These are phyloP conservation scores for Fusarium miscanthi DNA, from an alignment of 2,329 filamentous ascomycete genomes.

Conservation along the genomic window DNA sequence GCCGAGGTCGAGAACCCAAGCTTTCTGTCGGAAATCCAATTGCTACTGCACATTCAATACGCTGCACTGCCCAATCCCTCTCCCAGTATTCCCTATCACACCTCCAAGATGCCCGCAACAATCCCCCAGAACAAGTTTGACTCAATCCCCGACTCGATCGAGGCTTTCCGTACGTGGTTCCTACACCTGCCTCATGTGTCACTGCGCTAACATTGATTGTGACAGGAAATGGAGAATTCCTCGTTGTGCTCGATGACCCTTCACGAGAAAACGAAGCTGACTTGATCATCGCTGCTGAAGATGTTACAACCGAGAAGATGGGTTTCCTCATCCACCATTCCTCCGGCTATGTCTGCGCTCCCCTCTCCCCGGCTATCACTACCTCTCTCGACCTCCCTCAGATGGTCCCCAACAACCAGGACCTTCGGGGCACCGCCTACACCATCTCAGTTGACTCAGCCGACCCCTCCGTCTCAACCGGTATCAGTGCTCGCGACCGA, in stretches of 20 bases:
- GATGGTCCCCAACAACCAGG: conserved; percentile 82
- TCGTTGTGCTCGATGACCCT: conserved; percentile 93
- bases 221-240: conserved; percentile 84
- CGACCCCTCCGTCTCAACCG: conserved; percentile 80
- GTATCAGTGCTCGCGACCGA: conserved; percentile 90
- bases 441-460: conserved; percentile 87
- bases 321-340: conserved; percentile 95
- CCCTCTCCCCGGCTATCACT: conserved; percentile 77
- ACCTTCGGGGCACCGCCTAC: conserved; percentile 92
- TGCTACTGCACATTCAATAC: not conserved
- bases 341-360: conserved; percentile 91
- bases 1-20: conserved; percentile 34
- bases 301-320: conserved; percentile 89
- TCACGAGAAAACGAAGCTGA: conserved; percentile 98
- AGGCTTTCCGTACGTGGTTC: conserved; percentile 68
- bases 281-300: conserved; percentile 90
- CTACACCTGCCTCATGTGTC: not conserved
- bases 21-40: not conserved
- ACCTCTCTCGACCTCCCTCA: conserved; percentile 81
- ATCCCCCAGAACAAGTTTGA: conserved; percentile 68
- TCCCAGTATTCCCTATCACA: not conserved
- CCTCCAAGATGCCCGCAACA: conserved; percentile 59
- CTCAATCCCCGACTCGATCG: conserved; percentile 72
- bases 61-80: conserved; percentile 4
- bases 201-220: conserved; percentile 21